Base-by-base conservation (phyloP, 192 early-diverging fungal species). In the Helicostylum pulchrum region DNA sequence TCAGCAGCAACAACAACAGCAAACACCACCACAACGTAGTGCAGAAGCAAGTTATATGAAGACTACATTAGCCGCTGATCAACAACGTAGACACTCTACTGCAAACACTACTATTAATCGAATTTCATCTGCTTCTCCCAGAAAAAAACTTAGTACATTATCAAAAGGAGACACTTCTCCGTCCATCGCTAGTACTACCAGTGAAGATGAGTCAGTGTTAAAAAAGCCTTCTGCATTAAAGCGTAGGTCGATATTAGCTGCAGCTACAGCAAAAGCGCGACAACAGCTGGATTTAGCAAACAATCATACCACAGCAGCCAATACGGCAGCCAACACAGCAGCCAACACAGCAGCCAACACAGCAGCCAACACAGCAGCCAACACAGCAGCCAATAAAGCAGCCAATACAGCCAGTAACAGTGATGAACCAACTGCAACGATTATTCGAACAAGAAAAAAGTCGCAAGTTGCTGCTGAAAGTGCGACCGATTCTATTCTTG, bases 21-120 rank as follows among this genome's bases (percentile, higher is more conserved):
- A n/a, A n/a, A n/a, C n/a, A n/a, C n/a, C n/a, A n/a, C 57, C 57
- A 15, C 21, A 10, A 0, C 51, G 4, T 14, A 43, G 4, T 48
- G n/a, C 8, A 14, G 57, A 59, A 59, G 46, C 47, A 17, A 47
- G 47, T 14, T 62, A 62, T 36, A 62, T 62, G 60, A 47, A 36
- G 17, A 30, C 60, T 12, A 62, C 60, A n/a, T 34, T 49, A 3
- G 60, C 46, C n/a, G 36, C 36, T 9, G 36, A 39, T 4, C 51
- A 52, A 42, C 39, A 64, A 44, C 51, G 63, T n/a, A 46, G 63
- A 17, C 63, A 53, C 21, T 64, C 63, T 54, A 44, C 23, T 54
- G 14, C 57, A 10, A 59, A 39, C 19, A 30, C 21, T 15, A 23
- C 57, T 20, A 17, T 42, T 15, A 20, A 43, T 43, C 43, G 36